These are phyloP conservation scores for Limonium bicolor DNA, from an alignment of 148 eudicot species.

Conservation along the genomic window DNA sequence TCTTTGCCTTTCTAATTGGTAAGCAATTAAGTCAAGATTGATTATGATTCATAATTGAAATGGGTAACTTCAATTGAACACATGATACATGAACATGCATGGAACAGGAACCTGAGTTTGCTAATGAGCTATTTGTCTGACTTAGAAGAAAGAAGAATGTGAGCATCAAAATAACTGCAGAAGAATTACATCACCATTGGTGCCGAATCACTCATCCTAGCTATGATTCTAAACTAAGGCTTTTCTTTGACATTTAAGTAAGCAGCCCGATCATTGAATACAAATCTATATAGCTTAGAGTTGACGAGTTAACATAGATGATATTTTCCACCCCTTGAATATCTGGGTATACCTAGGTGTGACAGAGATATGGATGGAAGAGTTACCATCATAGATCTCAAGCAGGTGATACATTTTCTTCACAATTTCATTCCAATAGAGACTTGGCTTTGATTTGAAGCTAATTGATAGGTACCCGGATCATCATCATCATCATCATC, in stretches of 20 bases:
- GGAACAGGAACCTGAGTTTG: slow-evolving; percentile 21
- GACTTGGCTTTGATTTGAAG: too few species aligned
- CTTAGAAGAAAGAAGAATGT: slow-evolving; percentile 11
- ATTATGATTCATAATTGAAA: not conserved
- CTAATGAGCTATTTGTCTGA: slow-evolving; percentile 17
- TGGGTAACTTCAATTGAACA: too few species aligned
- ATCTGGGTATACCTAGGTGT: slow-evolving; percentile 8
- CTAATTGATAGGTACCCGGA: too few species aligned
- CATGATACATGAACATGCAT: too few species aligned
- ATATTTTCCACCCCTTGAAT: not conserved
- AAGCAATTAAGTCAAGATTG: not conserved
- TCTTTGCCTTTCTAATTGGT: slow-evolving; percentile 5
- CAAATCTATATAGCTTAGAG: not conserved
- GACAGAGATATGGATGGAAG: slow-evolving; percentile 24
- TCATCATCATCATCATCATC: too few species aligned
- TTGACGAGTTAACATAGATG: too few species aligned
- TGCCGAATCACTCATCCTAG: slow-evolving; percentile 11
- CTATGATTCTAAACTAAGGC: slow-evolving; percentile 8
- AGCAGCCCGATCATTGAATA: not conserved
- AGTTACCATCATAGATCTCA: slow-evolving; percentile 12
- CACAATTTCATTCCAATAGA: not conserved
- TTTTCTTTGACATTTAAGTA: slow-evolving; percentile 25
- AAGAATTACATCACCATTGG: slow-evolving; percentile 16
- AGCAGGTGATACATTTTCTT: slow-evolving; percentile 9
- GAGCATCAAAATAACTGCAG: slow-evolving; percentile 12